Evolutionary conservation across 1,139 yeast species (phyloP).

Genomic region (Candida neerlandica): DNA sequence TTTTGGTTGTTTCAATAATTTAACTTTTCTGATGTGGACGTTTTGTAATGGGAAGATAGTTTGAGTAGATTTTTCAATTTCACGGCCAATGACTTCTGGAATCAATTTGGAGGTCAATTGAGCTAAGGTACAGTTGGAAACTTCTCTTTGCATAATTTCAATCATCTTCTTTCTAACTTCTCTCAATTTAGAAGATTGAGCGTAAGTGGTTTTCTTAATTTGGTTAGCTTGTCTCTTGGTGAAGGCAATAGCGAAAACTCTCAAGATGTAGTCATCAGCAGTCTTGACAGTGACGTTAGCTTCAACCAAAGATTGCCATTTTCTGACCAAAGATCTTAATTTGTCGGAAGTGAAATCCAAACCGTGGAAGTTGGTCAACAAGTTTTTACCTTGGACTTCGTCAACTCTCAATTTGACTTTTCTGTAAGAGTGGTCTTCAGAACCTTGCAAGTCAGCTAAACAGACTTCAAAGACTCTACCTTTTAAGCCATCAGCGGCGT

Average conservation of each 20-base stretch:
- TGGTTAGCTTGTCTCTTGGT: conserved; percentile 57
- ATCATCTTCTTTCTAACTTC: conserved; percentile 55
- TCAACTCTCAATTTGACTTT: conserved; percentile 56
- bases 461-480: conserved; percentile 54
- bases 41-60: conserved; percentile 55
- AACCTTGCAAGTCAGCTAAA: conserved; percentile 55
- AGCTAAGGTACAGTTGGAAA: conserved; percentile 51
- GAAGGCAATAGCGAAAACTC: conserved; percentile 55
- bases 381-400: conserved; percentile 57
- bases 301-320: conserved; percentile 57
- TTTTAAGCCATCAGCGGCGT: conserved; percentile 55
- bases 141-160: conserved; percentile 57
- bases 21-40: conserved; percentile 56
- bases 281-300: conserved; percentile 56
- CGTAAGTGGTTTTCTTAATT: conserved; percentile 53
- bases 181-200: conserved; percentile 54
- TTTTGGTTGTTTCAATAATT: conserved; percentile 55
- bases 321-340: conserved; percentile 54
- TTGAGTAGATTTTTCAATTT: conserved; percentile 55
- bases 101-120: conserved; percentile 54
- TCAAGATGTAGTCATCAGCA: conserved; percentile 52
- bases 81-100: conserved; percentile 57
- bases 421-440: conserved; percentile 56
- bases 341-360: conserved; percentile 53
- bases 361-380: conserved; percentile 58